Base-by-base conservation (phyloP, 2,329 filamentous ascomycete species). In the Colletotrichum tamarilloi region DNA sequence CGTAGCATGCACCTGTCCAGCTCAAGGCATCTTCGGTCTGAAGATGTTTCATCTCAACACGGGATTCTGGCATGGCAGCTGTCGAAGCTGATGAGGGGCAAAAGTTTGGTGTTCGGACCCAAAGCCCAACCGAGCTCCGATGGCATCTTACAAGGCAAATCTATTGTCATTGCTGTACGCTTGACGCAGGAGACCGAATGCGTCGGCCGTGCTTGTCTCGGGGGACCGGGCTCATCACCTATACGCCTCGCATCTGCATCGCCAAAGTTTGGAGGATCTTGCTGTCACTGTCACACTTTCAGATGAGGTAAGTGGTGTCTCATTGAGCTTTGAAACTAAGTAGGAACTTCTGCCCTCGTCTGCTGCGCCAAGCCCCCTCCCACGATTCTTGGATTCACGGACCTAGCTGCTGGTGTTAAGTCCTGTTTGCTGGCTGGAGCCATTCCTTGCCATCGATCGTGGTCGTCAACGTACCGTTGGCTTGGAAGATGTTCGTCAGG, bases 401-500 rank as follows among this genome's bases (percentile, higher is more conserved):
- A 56, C 6, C 46, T 9, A 32, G 24, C 26, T 19, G 35, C 42
- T 53, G 22, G 42, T 35, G 24, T 64, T 11, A 82, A 7, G 80
- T 78, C 6, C 79, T 80, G 71, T 84, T 83, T 0, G 74, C 76
- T 6, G 84, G 84, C 75, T 86, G 85, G 4, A 76, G 68, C 74
- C 83, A 86, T 30, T 72, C 74, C 1, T 77, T 74, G 0, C 82
- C 84, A 68, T 84, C 80, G 35, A 85, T 67, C 0, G 77, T 81
- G 1, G 82, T 86, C 2, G 76, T 81, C 67, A 86, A 65, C 0
- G 81, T 83, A 1, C 85, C 85, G 70, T 82, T 85, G 0, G 84
- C 82, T 8, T 82, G 72, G 74, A 85, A 85, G 0, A 83, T 78
- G 53, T 85, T 86, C 4, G 69, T 75, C 75, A 83, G 63, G 2